Base-by-base conservation (phyloP, 2,329 filamentous ascomycete species). In the Colletotrichum lentis region DNA sequence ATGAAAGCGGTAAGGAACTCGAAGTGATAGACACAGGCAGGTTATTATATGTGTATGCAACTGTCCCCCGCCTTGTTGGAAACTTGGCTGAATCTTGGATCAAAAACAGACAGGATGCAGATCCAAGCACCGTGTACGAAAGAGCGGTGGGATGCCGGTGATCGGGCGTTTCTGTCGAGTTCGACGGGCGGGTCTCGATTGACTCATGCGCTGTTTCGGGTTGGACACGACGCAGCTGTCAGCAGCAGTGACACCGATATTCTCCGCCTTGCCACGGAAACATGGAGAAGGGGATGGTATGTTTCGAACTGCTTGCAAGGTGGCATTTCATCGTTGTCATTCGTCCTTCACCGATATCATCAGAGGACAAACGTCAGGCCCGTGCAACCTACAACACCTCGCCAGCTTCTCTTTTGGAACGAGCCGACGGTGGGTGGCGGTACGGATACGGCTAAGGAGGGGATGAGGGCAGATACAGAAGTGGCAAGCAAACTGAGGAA, bases 131-230 rank as follows among this genome's bases (percentile, higher is more conserved):
- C 27, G 50, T 35, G 43, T 46, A 37, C 61, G n/a, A 64, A 67
- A 64, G 41, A 55, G 65, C 61, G 65, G 65, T 67, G 65, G 65
- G 53, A 67, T 3, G 22, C 39, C 47, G 66, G 66, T 44, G 49
- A 65, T 61, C 61, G 62, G 55, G 49, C 20, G 62, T 60, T 68
- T 68, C 66, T 68, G 62, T 65, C 66, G 14, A 68, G 49, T 68
- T 65, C 66, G 66, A 68, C 50, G 62, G 8, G 65, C 65, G 65
- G 66, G 66, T 61, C 62, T 52, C 35, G 37, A 55, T 68, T 68
- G 55, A 60, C 62, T 61, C 60, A 61, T 68, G 62, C 62, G 43
- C 37, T 44, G n/a, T 22, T 47, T 39, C 27, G 27, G 50, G 55
- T 46, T 65, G 56, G 44, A 65, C 35, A 41, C 5, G 35, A 43